Evolutionary conservation across 495 filamentous ascomycete species (phyloP).

Genomic region (Ramalina intermedia): DNA sequence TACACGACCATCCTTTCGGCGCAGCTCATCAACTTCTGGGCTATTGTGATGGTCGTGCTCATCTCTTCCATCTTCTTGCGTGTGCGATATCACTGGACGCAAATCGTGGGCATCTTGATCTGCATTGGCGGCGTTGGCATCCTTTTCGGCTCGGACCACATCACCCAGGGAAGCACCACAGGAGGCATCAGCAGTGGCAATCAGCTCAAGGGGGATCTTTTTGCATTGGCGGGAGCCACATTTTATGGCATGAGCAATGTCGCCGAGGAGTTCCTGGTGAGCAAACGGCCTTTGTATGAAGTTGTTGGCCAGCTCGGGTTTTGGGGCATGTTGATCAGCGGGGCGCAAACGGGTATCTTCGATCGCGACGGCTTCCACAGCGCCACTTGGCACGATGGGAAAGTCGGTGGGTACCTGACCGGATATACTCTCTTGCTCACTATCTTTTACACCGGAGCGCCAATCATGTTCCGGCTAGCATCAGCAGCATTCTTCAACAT

Average conservation of each 20-base stretch:
- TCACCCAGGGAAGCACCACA: constrained; percentile 51
- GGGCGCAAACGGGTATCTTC: constrained; percentile 78
- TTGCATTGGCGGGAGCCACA: constrained; percentile 73
- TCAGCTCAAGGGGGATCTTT: constrained; percentile 83
- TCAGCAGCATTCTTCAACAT: constrained; percentile 95
- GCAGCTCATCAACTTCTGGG: constrained; percentile 97
- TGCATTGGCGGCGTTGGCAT: constrained; percentile 89
- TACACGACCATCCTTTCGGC: constrained; percentile 68
- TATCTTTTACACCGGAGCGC: constrained; percentile 78
- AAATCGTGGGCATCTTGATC: constrained; percentile 74
- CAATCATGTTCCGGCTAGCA: constrained; percentile 74
- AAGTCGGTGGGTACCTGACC: constrained; percentile 64
- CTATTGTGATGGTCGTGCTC: constrained; percentile 82
- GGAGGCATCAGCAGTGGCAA: constrained; percentile 38
- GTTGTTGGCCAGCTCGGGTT: constrained; percentile 83
- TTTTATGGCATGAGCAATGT: constrained; percentile 88
- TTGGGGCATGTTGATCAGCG: constrained; percentile 84
- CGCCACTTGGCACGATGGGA: constrained; percentile 50
- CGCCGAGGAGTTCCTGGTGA: constrained; percentile 85
- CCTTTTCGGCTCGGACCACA: constrained; percentile 75
- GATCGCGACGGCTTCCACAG: constrained; percentile 56
- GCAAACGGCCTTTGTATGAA: constrained; percentile 76
- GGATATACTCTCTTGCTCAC: constrained; percentile 75
- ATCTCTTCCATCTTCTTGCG: constrained; percentile 68
- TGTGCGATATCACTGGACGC: constrained; percentile 77